These are phyloP conservation scores for Betula pendula DNA, from an alignment of 306 rosid species.

Conservation along the genomic window DNA sequence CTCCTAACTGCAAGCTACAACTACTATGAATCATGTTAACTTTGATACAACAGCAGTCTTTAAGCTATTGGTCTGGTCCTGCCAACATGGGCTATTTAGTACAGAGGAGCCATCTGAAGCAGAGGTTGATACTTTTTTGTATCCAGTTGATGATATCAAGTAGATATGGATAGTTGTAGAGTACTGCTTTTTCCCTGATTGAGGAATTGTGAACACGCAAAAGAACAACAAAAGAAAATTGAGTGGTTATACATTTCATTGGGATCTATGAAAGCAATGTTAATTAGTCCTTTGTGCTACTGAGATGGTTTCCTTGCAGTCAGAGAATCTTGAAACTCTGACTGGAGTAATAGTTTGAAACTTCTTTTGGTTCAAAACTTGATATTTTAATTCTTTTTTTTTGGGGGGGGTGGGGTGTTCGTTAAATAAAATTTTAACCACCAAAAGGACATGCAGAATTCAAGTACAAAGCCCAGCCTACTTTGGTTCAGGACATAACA, in stretches of 20 bases:
- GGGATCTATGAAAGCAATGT: not conserved
- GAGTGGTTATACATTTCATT: not conserved
- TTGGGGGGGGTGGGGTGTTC: no score
- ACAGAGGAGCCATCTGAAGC: not conserved
- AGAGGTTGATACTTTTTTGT: constrained; percentile 1
- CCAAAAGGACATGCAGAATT: not conserved
- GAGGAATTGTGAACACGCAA: not conserved
- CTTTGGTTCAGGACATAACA: not conserved
- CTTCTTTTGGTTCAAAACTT: not conserved
- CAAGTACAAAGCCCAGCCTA: not conserved
- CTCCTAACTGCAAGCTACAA: not conserved
- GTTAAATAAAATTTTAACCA: not conserved
- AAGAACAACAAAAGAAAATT: not conserved
- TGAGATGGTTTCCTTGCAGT: not conserved
- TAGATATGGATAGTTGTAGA: not conserved
- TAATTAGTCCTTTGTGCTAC: not conserved
- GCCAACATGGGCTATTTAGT: not conserved
- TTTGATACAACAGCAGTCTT: not conserved
- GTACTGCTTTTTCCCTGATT: not conserved
- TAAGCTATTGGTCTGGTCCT: not conserved
- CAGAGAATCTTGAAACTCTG: not conserved
- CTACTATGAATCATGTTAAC: not conserved
- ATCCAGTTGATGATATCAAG: not conserved
- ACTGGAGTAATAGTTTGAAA: not conserved
- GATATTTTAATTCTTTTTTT: no score